Percentiles rank a stretch among this genome's conserved stretches.
Conservation (phyloP, 208 protist species). For the Acanthamoeba quina region DNA sequence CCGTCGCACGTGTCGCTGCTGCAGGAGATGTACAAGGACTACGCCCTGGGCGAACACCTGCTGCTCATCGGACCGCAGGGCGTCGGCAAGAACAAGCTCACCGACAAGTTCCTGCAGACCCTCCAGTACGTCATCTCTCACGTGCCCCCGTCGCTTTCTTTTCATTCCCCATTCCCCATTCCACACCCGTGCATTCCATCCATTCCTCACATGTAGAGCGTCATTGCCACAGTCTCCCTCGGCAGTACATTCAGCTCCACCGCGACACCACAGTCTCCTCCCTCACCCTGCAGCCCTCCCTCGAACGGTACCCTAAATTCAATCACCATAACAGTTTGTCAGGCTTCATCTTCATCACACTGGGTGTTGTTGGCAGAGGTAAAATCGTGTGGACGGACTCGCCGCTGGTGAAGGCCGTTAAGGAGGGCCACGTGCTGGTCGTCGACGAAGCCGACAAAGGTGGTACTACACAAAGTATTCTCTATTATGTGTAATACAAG, state of each 20-base stretch:
- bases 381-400: conserved; percentile 94
- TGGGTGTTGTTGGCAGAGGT: conserved; percentile 84
- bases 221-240: conserved; percentile 77
- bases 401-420: conserved; percentile 94
- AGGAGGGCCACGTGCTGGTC: conserved; percentile 94
- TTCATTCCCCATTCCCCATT: neutral
- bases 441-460: conserved; percentile 96
- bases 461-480: neutral
- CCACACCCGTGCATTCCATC: neutral
- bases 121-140: conserved; percentile 73
- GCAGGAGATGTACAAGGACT: conserved; percentile 69
- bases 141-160: neutral
- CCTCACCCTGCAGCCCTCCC: conserved; percentile 94
- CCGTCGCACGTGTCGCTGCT: conserved; percentile 86
- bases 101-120: conserved; percentile 94
- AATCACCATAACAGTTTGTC: neutral
- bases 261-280: conserved; percentile 93
- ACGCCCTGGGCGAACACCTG: conserved; percentile 86
- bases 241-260: conserved; percentile 97
- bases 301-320: neutral
- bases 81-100: conserved; percentile 97
- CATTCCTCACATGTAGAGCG: no score
- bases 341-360: neutral
- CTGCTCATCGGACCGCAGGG: conserved; percentile 96
- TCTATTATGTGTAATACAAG: neutral